phyloP scores from a whole-genome alignment of 176 grass and related monocot species.

The Avena eriantha region DNA sequence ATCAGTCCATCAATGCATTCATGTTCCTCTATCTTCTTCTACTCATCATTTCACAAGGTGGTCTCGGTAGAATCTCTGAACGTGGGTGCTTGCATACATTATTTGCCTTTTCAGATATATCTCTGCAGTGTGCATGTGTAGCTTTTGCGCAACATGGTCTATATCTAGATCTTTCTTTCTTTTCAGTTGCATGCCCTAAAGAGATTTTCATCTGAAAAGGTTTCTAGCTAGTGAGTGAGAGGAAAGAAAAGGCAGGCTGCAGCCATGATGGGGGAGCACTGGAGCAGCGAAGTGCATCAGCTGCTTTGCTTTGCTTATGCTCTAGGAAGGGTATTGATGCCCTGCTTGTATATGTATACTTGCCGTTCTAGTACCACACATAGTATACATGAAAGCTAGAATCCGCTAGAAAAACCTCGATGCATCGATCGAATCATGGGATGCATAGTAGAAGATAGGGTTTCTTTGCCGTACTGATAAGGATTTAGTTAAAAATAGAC shows the following conservation, averaged over 20 bases:
- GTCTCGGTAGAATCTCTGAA: conserved; percentile 38
- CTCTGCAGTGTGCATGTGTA: conserved; percentile 19
- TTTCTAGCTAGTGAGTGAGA: conserved; percentile 20
- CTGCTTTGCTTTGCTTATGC: too few relatives aligned
- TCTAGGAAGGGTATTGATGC: conserved; percentile 49
- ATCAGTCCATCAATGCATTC: conserved; percentile 13
- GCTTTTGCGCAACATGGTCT: conserved; percentile 49
- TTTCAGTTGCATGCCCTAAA: conserved; percentile 61
- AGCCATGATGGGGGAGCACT: background rate
- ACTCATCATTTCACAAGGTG: conserved; percentile 30
- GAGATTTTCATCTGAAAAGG: conserved; percentile 84
- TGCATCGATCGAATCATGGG: background rate
- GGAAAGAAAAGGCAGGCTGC: conserved; percentile 9
- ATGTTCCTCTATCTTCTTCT: conserved; percentile 11
- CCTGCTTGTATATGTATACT: background rate
- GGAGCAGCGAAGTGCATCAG: too few relatives aligned
- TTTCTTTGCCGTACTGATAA: background rate
- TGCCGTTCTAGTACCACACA: background rate
- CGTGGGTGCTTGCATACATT: conserved; percentile 26
- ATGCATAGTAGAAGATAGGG: background rate
- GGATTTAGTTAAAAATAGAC: background rate
- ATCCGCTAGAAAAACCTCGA: background rate
- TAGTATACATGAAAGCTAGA: conserved; percentile 7
- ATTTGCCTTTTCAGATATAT: conserved; percentile 30
- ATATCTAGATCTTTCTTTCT: conserved; percentile 45